Base-by-base conservation (phyloP, 2,329 filamentous ascomycete genomes). In the Lasiodiplodia citricola region DNA sequence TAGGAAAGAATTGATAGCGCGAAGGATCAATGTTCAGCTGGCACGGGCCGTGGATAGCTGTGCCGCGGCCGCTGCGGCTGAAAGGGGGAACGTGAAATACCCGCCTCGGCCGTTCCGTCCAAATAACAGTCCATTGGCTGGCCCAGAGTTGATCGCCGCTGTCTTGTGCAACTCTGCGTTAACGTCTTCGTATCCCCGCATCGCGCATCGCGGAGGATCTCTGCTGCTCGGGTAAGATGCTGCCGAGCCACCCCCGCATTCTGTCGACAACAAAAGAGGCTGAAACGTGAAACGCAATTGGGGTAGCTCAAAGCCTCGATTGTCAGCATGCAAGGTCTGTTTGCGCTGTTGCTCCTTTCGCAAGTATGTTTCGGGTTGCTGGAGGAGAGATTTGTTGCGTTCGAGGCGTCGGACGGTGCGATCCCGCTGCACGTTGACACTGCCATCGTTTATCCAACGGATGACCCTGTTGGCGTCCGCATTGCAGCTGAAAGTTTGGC, bases 401-500 rank as follows among this genome's bases (percentile, higher is more conserved):
- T 44, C 16, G 16, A 44, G 1, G 1, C 16, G 41, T 18, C 41
- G 1, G 41, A 44, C 1, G 16, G 41, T 44, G 14, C 41, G 14
- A 44, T 44, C 16, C 41, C 41, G 41, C 41, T 44, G 14, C 41
- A 44, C 16, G 5, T 7, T 4, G 41, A 44, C 16, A 44, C 41
- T n/a, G 41, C 41, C 16, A 68, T 74, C 16, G 18, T 73, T 7
- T 71, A 66, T 28, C 68, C 70, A n/a, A 25, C 64, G 23, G 66
- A 71, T 23, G 73, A 74, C 63, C 70, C 62, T 52, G 31, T 70
- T 18, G 71, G 72, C 21, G 62, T 74, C 7, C 66, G 68, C 14
- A 73, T 74, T 28, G 73, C 73, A 31, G 50, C 69, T 4, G 67
- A 70, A n/a, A 73, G 71, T 38, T 38, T 74, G 21, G 70, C 55